Conservation (phyloP, 768 basidiomycete genomes). For the Russula ochroleuca region DNA sequence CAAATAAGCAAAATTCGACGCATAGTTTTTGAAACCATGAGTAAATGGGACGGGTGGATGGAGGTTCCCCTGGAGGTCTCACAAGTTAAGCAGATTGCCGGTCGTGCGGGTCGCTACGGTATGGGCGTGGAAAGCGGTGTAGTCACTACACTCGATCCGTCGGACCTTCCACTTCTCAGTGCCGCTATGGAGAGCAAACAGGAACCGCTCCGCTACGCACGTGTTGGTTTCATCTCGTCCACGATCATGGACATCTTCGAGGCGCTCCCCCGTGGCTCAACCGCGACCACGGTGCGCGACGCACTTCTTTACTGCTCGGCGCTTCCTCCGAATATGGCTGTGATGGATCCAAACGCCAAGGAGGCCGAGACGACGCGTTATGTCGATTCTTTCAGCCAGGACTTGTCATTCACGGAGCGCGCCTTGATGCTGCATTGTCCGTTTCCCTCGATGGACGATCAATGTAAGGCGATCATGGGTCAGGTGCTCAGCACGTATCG, state of each 20-base stretch:
- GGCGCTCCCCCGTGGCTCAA: slow-evolving; percentile 43
- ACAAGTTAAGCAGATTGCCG: slow-evolving; percentile 90
- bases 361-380: slow-evolving; percentile 38
- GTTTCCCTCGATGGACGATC: slow-evolving; percentile 47
- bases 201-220: slow-evolving; percentile 49
- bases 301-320: slow-evolving; percentile 48
- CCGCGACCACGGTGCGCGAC: slow-evolving; percentile 44
- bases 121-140: slow-evolving; percentile 54
- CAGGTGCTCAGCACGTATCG: slow-evolving; percentile 45
- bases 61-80: slow-evolving; percentile 54
- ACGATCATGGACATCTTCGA: slow-evolving; percentile 34
- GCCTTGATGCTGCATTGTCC: slow-evolving; percentile 49
- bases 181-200: slow-evolving; percentile 51
- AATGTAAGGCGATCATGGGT: slow-evolving; percentile 35
- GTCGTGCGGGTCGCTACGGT: slow-evolving; percentile 88
- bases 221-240: slow-evolving; percentile 37
- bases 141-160: slow-evolving; percentile 63
- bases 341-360: slow-evolving; percentile 30
- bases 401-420: slow-evolving; percentile 45
- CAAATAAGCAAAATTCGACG: slow-evolving; percentile 91
- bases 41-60: slow-evolving; percentile 53
- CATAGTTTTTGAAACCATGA: slow-evolving; percentile 67
- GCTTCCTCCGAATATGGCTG: slow-evolving; percentile 44
- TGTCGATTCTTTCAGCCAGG: slow-evolving; percentile 40
- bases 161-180: slow-evolving; percentile 59